These are phyloP conservation scores for Epichloe uncinata DNA, from an alignment of 2,329 filamentous ascomycete species.

Conservation along the genomic window DNA sequence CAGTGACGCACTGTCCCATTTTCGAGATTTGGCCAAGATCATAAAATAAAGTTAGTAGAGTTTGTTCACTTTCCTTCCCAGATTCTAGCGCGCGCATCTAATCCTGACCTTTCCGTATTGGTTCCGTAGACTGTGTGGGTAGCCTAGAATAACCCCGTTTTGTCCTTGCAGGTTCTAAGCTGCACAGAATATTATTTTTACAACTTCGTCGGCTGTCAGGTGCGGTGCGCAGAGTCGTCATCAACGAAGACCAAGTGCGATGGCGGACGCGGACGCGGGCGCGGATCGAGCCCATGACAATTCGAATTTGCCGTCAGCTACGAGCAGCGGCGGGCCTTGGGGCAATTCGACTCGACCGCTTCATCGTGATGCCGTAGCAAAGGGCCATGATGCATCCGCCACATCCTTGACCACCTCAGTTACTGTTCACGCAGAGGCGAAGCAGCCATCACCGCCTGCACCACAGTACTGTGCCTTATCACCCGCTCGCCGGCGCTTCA, in stretches of 20 bases:
- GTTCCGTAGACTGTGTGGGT: too few relatives aligned
- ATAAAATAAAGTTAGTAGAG: too few relatives aligned
- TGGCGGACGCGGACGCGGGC: neutral
- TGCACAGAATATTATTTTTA: too few relatives aligned
- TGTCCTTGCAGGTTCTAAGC: too few relatives aligned
- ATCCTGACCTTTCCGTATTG: too few relatives aligned
- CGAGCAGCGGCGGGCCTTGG: neutral
- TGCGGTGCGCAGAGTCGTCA: neutral
- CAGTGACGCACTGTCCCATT: too few relatives aligned
- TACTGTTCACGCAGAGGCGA: neutral
- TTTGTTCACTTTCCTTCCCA: neutral
- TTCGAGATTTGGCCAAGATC: too few relatives aligned
- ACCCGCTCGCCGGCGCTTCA: constrained; percentile 20
- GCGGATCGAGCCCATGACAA: neutral
- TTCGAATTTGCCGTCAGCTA: neutral
- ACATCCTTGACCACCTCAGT: neutral
- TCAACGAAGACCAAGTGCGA: neutral
- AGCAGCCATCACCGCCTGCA: constrained; percentile 2
- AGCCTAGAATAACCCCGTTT: too few relatives aligned
- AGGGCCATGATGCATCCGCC: neutral
- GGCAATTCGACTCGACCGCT: neutral
- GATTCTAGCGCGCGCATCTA: neutral
- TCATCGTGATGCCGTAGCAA: neutral
- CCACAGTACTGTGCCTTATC: constrained; percentile 25
- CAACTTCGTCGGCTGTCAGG: neutral